phyloP scores from a whole-genome alignment of 495 filamentous ascomycete genomes.

The Xylaria curta region DNA sequence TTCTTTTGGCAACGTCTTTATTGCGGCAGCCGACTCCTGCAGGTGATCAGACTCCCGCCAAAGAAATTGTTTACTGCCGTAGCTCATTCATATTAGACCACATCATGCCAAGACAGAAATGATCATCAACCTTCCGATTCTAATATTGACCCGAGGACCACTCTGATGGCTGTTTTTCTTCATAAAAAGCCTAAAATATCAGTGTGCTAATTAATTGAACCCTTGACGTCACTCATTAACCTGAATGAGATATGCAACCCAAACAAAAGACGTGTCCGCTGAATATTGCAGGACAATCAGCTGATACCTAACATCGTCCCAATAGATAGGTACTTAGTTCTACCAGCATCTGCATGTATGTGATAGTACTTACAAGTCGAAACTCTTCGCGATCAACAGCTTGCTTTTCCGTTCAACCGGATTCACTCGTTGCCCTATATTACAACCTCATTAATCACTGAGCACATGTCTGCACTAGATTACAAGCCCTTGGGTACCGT shows the following conservation, averaged over 20 bases:
- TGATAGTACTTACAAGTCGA: neutral
- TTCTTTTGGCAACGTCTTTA: neutral
- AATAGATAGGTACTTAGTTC: neutral
- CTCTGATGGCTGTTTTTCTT: neutral
- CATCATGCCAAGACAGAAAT: neutral
- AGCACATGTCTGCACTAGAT: neutral
- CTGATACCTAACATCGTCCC: constrained; percentile 1
- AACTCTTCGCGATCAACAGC: neutral
- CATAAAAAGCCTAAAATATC: neutral
- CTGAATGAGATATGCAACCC: neutral
- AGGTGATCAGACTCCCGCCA: constrained; percentile 10
- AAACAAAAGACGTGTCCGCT: constrained; percentile 10
- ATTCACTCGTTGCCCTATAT: neutral
- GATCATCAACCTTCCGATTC: neutral
- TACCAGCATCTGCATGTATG: neutral
- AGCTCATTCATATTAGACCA: neutral
- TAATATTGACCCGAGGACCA: neutral
- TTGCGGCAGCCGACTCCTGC: constrained; percentile 23
- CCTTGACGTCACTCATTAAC: neutral
- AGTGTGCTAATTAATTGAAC: neutral
- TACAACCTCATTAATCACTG: constrained; percentile 1
- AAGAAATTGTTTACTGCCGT: neutral
- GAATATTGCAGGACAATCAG: neutral
- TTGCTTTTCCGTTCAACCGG: constrained; percentile 12
- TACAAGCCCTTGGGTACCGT: neutral